These are phyloP conservation scores for Saccharomyces jurei DNA, from an alignment of 805 yeast species.

Conservation along the genomic window DNA sequence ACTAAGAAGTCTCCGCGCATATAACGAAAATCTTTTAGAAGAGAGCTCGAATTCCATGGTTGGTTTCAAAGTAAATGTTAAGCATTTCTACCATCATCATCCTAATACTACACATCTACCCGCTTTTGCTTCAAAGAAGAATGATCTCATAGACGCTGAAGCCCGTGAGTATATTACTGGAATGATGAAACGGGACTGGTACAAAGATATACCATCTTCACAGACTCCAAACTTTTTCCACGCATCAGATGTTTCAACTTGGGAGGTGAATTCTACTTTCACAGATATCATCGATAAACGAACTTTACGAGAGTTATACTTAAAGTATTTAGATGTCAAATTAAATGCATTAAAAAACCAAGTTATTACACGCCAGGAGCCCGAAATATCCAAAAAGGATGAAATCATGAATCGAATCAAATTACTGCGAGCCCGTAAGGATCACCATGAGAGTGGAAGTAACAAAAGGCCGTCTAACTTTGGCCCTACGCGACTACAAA, in stretches of 20 bases:
- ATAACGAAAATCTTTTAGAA: slow-evolving; percentile 14
- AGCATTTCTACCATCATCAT: slow-evolving; percentile 33
- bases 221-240: slow-evolving; percentile 24
- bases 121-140: slow-evolving; percentile 13
- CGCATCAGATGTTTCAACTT: slow-evolving; percentile 23
- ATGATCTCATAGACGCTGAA: slow-evolving; percentile 28
- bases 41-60: slow-evolving; percentile 13
- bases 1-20: slow-evolving; percentile 10
- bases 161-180: slow-evolving; percentile 40
- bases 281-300: slow-evolving; percentile 15
- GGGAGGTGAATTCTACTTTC: slow-evolving; percentile 31
- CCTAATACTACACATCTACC: slow-evolving; percentile 16
- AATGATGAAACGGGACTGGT: slow-evolving; percentile 26
- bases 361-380: slow-evolving; percentile 8
- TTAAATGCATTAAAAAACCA: slow-evolving; percentile 20
- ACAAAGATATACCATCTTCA: slow-evolving; percentile 10
- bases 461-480: background rate
- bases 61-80: slow-evolving; percentile 34
- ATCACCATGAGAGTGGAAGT: background rate
- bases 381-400: slow-evolving; percentile 4
- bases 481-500: slow-evolving; percentile 11
- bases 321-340: slow-evolving; percentile 19
- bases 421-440: slow-evolving; percentile 2
- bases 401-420: slow-evolving; percentile 8
- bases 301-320: slow-evolving; percentile 15